Evolutionary conservation across 2,329 filamentous ascomycete genomes (phyloP), one percentile per base, ranked within the genome.

Genomic region (Calycina marina): DNA sequence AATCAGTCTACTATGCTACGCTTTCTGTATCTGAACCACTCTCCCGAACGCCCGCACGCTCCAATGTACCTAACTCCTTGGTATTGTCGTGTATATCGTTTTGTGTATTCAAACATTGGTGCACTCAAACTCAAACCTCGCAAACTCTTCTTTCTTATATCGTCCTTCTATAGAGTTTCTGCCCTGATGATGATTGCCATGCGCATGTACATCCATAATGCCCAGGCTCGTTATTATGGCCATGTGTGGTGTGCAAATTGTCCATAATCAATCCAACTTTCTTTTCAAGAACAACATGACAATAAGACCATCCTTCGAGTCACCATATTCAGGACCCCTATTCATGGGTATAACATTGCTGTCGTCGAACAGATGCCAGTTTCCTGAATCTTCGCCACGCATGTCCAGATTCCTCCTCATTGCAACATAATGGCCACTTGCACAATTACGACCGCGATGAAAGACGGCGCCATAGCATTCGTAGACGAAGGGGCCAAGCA

Each of bases 381-480:
- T 14, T 10, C 41, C 39, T 3, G 39, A 33, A 12, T 24, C 25
- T n/a, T 11, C 12, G 10, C 4, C 28, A n/a, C n/a, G 31, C 14
- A 41, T 35, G 26, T 49, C 45, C 6, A 38, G 37, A 34, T 36
- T 40, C 18, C 37, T 41, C 9, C 36, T 35, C 4, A 44, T 15
- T 5, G 44, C 36, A 17, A 34, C 32, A 32, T 48, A 52, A 33
- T 52, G 49, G 1, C 49, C 49, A 9, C 26, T 24, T 5, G 31
- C 25, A 10, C 46, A 20, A 11, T 27, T 33, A 3, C 26, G 22
- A 1, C 49, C 49, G 5, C 15, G 18, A 33, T 50, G 48, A 14
- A 44, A 37, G 11, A 92, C 71, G 5, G 94, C 78, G 2, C 77
- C 88, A 51, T 93, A 94, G 32, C 81, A 77, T 49, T 93, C 78